Conservation (phyloP, 139 green algal species). For the Coccomyxa sp. region DNA sequence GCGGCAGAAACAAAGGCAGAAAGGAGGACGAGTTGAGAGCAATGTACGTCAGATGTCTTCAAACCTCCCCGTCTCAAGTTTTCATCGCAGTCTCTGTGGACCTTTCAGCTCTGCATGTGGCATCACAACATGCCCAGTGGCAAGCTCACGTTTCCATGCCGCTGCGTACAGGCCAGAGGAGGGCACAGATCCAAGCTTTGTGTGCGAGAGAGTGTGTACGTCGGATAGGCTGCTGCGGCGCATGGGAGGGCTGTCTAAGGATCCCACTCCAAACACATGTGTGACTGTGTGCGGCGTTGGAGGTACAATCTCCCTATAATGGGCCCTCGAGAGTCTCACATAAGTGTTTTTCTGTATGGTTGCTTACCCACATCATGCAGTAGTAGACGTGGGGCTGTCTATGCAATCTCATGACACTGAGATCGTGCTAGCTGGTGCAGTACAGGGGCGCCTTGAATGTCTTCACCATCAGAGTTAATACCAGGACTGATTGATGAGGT, state of each 20-base stretch:
- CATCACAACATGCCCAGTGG: too few species aligned
- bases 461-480: background rate
- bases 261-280: constrained; percentile 81
- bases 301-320: constrained; percentile 28
- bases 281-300: constrained; percentile 92
- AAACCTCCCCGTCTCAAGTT: background rate
- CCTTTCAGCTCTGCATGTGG: background rate
- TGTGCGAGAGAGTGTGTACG: constrained; percentile 94
- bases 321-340: too few species aligned
- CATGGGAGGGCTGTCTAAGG: constrained; percentile 79
- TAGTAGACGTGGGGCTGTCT: background rate
- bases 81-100: background rate
- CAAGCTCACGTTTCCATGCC: too few species aligned
- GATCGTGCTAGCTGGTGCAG: background rate
- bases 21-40: background rate
- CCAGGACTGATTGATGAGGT: background rate
- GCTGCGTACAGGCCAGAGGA: constrained; percentile 21
- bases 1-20: constrained; percentile 7
- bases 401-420: background rate
- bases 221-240: constrained; percentile 72
- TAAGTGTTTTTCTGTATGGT: too few species aligned
- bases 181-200: constrained; percentile 62
- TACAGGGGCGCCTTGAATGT: too few species aligned
- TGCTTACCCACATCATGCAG: background rate
- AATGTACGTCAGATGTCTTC: background rate